Base-by-base conservation (phyloP, 2,329 filamentous ascomycete genomes). In the Coleophoma crateriformis region DNA sequence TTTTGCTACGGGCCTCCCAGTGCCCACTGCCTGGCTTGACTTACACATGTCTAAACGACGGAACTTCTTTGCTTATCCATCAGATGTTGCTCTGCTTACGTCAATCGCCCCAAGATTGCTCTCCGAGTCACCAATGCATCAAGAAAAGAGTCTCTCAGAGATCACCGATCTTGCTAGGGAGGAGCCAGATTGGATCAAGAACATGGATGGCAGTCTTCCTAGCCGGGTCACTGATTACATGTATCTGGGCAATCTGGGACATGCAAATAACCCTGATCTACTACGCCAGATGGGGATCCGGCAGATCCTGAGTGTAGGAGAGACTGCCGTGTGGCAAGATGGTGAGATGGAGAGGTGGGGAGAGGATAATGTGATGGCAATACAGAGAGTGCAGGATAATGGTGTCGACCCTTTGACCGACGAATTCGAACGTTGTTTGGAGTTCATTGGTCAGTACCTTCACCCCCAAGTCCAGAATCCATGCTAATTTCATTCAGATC, bases 1-100 rank as follows among this genome's bases (percentile, higher is more conserved):
- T 77, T 99, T 90, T 68, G 89, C 88, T 48, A 89, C 94, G 54
- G 90, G 89, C 7, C 75, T 83, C 11, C 79, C 91, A 0, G 79
- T 92, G 0, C 87, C 91, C 27, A 82, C 90, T 49, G 91, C 94
- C 8, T 97, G 91, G 91, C 75, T 97, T 10, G 78, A 82, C 51
- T 74, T 99, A 45, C 94, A 99, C 65, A 84, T 84, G 11, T 77
- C 82, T 12, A 89, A 87, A 66, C 77, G 81, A 49, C 87, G 94
- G 52, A 97, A 99, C 64, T 96, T 97, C 71, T 99, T 99, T 64
- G 90, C 94, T 0, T 97, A 97, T 59, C 87, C 88, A 1, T 89
- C 88, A 0, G 94, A 99, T 64, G 90, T 96, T 15, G 81, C 85
- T 4, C 76, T 96, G 11, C 71, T 97, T n/a, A 84, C 79, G 1